Conservation (phyloP, 306 rosid genomes). For the Cicer bijugum region DNA sequence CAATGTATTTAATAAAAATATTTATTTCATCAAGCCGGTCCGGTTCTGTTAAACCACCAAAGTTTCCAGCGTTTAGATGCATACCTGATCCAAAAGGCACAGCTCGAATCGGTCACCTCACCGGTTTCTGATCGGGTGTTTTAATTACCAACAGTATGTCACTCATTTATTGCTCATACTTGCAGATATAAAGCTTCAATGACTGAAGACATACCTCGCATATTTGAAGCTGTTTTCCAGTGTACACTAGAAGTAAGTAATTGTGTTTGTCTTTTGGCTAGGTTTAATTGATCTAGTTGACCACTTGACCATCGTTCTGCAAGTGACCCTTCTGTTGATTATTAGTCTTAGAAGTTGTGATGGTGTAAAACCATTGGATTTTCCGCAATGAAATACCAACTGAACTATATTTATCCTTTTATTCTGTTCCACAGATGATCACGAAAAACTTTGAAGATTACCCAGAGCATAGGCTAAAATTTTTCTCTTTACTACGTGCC, state of each 20-base stretch:
- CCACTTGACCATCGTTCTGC: slow-evolving; percentile 8
- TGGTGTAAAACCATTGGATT: slow-evolving; percentile 11
- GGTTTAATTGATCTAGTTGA: slow-evolving; percentile 9
- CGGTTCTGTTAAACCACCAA: too few relatives aligned
- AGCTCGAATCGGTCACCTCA: too few relatives aligned
- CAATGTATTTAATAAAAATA: too few relatives aligned
- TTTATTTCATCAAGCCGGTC: too few relatives aligned
- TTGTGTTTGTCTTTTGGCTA: slow-evolving; percentile 29
- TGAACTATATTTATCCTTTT: slow-evolving; percentile 2
- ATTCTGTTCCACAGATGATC: slow-evolving; percentile 69
- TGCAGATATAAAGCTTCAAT: slow-evolving; percentile 84
- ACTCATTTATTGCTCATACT: slow-evolving; percentile 26
- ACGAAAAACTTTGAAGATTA: slow-evolving; percentile 94
- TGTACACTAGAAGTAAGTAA: slow-evolving; percentile 98
- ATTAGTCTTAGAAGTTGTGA: background rate
- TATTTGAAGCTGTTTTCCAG: slow-evolving; percentile 98
- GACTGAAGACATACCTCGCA: slow-evolving; percentile 88
- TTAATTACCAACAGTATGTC: background rate
- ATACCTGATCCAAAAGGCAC: too few relatives aligned
- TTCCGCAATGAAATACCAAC: background rate
- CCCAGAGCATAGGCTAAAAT: slow-evolving; percentile 97
- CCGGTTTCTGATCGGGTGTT: background rate
- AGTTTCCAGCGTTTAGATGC: too few relatives aligned
- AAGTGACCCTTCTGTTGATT: background rate
- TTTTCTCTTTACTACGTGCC: slow-evolving; percentile 90